Percentiles rank a stretch among this genome's conserved stretches.
Conservation (phyloP, 805 yeast genomes). For the Pichia scutulata region DNA sequence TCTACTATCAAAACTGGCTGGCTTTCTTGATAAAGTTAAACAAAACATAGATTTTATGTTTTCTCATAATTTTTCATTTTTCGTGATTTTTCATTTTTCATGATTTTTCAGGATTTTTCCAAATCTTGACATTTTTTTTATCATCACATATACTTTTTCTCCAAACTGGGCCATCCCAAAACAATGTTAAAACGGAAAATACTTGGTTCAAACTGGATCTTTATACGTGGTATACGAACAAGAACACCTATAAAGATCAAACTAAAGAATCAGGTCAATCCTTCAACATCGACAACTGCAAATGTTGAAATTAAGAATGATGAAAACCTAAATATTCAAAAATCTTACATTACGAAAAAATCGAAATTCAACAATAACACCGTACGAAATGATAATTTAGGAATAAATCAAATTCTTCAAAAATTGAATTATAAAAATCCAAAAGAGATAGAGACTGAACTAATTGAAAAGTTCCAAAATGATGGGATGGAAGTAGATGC, state of each 20-base stretch:
- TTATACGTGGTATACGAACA: background rate
- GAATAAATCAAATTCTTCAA: conserved; percentile 1
- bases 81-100: background rate
- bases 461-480: conserved; percentile 16
- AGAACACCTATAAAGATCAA: background rate
- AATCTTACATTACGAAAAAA: background rate
- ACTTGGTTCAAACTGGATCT: background rate
- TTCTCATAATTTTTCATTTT: too few relatives aligned
- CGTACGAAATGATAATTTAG: background rate
- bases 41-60: too few relatives aligned
- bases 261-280: too few relatives aligned
- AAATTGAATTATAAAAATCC: conserved; percentile 18
- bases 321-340: too few relatives aligned
- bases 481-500: conserved; percentile 26
- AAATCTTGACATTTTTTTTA: too few relatives aligned
- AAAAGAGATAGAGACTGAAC: conserved; percentile 21
- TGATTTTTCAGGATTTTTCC: background rate
- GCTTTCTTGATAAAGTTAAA: too few relatives aligned
- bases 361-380: background rate
- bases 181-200: background rate
- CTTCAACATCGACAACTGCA: background rate
- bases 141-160: too few relatives aligned
- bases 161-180: too few relatives aligned
- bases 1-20: too few relatives aligned
- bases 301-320: too few relatives aligned